phyloP scores from a whole-genome alignment of 2,329 filamentous ascomycete genomes.

The Ophiostoma piceae region DNA sequence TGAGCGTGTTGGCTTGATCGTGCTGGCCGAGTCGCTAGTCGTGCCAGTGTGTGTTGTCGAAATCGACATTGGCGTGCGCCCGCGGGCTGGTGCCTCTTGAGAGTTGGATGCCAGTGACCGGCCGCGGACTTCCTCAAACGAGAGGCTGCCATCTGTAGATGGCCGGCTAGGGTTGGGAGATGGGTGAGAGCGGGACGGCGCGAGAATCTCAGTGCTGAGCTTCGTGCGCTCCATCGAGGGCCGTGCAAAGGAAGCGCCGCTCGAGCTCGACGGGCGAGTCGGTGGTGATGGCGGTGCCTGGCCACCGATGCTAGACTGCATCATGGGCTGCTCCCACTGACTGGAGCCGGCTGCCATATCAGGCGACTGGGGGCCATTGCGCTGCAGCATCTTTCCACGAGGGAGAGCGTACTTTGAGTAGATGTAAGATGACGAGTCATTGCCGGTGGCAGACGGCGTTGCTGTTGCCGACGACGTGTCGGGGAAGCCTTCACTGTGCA shows the following conservation, averaged over 20 bases:
- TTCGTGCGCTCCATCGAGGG: slow-evolving; percentile 49
- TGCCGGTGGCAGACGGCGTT: slow-evolving; percentile 34
- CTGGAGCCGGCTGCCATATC: slow-evolving; percentile 52
- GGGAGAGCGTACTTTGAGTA: slow-evolving; percentile 83
- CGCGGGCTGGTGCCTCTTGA: slow-evolving; percentile 38
- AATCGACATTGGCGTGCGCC: slow-evolving; percentile 43
- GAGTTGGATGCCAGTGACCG: slow-evolving; percentile 38
- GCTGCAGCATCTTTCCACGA: slow-evolving; percentile 71
- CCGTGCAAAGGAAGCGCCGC: slow-evolving; percentile 39
- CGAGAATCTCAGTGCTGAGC: slow-evolving; percentile 44
- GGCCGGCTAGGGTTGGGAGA: slow-evolving; percentile 44
- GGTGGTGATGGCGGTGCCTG: slow-evolving; percentile 58
- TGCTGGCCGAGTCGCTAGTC: slow-evolving; percentile 53
- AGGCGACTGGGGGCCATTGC: slow-evolving; percentile 53
- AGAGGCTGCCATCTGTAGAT: slow-evolving; percentile 41
- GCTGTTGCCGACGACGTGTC: slow-evolving; percentile 38
- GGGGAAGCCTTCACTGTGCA: slow-evolving; percentile 64
- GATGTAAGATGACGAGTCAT: slow-evolving; percentile 58
- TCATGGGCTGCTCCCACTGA: slow-evolving; percentile 56
- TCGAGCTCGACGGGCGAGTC: slow-evolving; percentile 55
- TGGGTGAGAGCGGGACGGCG: slow-evolving; percentile 37
- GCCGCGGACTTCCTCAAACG: slow-evolving; percentile 49
- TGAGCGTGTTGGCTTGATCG: slow-evolving; percentile 44
- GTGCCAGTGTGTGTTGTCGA: slow-evolving; percentile 45
- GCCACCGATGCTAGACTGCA: slow-evolving; percentile 40